Base-by-base conservation (phyloP, 176 grass and related monocot genomes). In the Juncus inflexus region DNA sequence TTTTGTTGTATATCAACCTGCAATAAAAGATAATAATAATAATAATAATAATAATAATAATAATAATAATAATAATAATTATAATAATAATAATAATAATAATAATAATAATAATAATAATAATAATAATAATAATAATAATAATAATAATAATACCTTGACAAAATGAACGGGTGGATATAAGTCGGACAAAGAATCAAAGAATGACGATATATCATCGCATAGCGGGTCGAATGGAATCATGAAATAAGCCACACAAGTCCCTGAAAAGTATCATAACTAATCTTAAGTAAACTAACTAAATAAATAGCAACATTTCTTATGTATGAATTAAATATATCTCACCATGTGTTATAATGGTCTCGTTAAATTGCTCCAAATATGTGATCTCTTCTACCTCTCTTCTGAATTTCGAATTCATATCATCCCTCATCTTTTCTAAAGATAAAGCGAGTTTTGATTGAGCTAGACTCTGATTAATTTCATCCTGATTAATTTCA, bases 121-220 rank as follows among this genome's bases (percentile, higher is more conserved):
- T 28, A 28, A 28, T 28, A 28, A 28, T 28, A 28, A 28, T 28
- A 28, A 28, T 28, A 61, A 15, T 52, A 10, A 4, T 6, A 60
- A 7, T 59, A 12, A 5, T 40, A 64, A 42, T 58, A 50, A 40
- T n/a, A 45, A 69, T 79, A 95, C 83, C 83, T 84, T 95, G n/a
- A 95, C 63, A 76, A 90, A 90, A 63, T 84, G 86, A 63, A 79
- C 66, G 12, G 78, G 77, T 64, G 86, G 83, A 65, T 77, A 84
- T 52, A 70, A 64, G 0, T 60, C 70, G 50, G 86, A 90, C 9
- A 95, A 79, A 14, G 75, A 69, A 40, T 95, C 80, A 54, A 95
- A 54, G 9, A 58, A 82, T 11, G 80, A 66, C 2, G 64, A 67
- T 3, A 87, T 74, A 35, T 82, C 75, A 47, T 14, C 35, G 39